phyloP scores from a whole-genome alignment of 2,329 filamentous ascomycete species.

The Raffaelea albimanens region DNA sequence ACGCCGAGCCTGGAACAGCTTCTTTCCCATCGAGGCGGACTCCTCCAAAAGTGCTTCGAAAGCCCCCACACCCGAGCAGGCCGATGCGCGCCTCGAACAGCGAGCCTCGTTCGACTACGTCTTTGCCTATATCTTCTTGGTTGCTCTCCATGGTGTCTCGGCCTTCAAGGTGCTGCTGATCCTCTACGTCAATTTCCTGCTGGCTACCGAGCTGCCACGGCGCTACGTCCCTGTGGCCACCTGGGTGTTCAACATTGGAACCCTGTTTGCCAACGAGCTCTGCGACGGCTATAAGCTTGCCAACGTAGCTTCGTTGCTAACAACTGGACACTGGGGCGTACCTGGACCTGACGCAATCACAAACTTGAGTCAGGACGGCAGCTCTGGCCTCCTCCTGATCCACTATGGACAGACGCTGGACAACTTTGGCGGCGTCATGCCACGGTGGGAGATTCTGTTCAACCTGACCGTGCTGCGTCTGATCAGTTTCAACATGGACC shows the following conservation, averaged over 20 bases:
- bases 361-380: slow-evolving; percentile 21
- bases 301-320: slow-evolving; percentile 46
- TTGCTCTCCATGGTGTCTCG: slow-evolving; percentile 76
- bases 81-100: slow-evolving; percentile 52
- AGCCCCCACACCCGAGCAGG: slow-evolving; percentile 28
- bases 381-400: slow-evolving; percentile 29
- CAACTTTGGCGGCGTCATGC: slow-evolving; percentile 69
- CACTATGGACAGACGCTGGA: slow-evolving; percentile 67
- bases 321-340: slow-evolving; percentile 8
- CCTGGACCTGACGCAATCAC: slow-evolving; percentile 11
- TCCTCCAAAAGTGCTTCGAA: slow-evolving; percentile 11
- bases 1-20: slow-evolving; percentile 59
- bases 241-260: slow-evolving; percentile 82
- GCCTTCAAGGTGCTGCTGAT: slow-evolving; percentile 74
- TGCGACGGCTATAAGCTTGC: slow-evolving; percentile 66
- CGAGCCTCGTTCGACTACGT: slow-evolving; percentile 72
- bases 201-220: slow-evolving; percentile 64
- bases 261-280: slow-evolving; percentile 85
- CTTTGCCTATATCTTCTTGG: slow-evolving; percentile 73
- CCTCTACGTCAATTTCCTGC: slow-evolving; percentile 68
- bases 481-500: slow-evolving; percentile 95
- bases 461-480: slow-evolving; percentile 88
- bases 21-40: slow-evolving; percentile 26
- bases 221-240: slow-evolving; percentile 64
- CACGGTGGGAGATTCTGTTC: slow-evolving; percentile 94